These are phyloP conservation scores for Mycena kentingensis DNA, from an alignment of 768 basidiomycete genomes.

Conservation along the genomic window DNA sequence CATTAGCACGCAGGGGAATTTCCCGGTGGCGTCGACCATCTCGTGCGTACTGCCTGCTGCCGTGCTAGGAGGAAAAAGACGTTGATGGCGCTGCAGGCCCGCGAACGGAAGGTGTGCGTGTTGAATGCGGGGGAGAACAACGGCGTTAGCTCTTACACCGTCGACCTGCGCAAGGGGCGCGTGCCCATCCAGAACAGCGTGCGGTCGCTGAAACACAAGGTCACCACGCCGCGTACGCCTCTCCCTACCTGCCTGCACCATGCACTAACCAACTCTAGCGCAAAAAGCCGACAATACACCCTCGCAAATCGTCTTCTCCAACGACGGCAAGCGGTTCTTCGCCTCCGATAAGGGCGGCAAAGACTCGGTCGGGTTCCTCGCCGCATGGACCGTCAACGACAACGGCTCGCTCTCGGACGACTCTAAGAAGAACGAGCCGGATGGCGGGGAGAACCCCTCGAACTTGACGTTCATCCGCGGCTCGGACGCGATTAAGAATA, in stretches of 20 bases:
- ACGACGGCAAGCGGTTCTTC: conserved; percentile 33
- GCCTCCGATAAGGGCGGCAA: conserved; percentile 38
- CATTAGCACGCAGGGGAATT: conserved; percentile 35
- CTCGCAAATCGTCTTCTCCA: conserved; percentile 35
- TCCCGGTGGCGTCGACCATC: conserved; percentile 35
- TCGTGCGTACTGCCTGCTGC: conserved; percentile 5
- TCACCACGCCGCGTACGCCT: conserved; percentile 28
- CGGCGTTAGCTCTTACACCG: conserved; percentile 32
- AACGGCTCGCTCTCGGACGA: conserved; percentile 34
- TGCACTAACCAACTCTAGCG: conserved; percentile 2
- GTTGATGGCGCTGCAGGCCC: neutral
- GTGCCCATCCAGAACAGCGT: conserved; percentile 30
- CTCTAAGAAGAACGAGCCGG: conserved; percentile 30
- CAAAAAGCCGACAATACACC: conserved; percentile 33
- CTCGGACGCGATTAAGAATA: conserved; percentile 17
- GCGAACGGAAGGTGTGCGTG: conserved; percentile 31
- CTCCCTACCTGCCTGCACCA: neutral
- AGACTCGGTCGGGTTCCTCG: conserved; percentile 34
- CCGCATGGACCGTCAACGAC: conserved; percentile 36
- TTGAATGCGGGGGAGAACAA: conserved; percentile 31
- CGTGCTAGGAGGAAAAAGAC: conserved; percentile 16
- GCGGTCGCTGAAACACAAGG: conserved; percentile 33
- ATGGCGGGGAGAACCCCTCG: conserved; percentile 35
- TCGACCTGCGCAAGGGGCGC: conserved; percentile 31
- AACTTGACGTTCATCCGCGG: conserved; percentile 27